Percentiles rank a stretch among this genome's conserved stretches.
These are phyloP conservation scores for Aureobasidium melanogenum DNA, from an alignment of 2,329 filamentous ascomycete genomes.

Conservation along the genomic window DNA sequence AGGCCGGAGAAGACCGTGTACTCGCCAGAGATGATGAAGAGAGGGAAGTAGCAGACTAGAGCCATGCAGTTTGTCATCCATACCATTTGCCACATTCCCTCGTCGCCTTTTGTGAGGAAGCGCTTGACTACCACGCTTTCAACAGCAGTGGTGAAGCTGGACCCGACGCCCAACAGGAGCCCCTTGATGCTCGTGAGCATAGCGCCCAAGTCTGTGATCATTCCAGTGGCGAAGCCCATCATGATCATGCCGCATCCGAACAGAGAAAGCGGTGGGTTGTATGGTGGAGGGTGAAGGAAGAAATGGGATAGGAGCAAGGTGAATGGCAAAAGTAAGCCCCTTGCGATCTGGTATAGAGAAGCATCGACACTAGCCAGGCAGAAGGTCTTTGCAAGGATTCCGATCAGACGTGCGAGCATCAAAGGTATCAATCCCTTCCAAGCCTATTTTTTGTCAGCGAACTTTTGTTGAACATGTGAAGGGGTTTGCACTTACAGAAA, in stretches of 20 bases:
- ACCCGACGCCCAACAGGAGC: slow-evolving; percentile 6
- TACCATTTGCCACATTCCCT: slow-evolving; percentile 12
- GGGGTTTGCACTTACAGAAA: neutral
- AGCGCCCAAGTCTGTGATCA: slow-evolving; percentile 6
- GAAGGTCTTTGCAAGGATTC: slow-evolving; percentile 8
- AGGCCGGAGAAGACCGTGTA: neutral
- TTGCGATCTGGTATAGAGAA: slow-evolving; percentile 7
- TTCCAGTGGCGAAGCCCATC: slow-evolving; percentile 6
- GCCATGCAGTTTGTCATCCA: slow-evolving; percentile 11
- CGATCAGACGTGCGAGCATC: slow-evolving; percentile 3
- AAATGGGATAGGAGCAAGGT: slow-evolving; percentile 3
- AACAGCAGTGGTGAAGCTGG: slow-evolving; percentile 10
- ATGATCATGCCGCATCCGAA: slow-evolving; percentile 8
- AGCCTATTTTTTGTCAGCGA: neutral
- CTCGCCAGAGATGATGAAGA: slow-evolving; percentile 10
- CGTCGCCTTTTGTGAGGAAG: slow-evolving; percentile 8
- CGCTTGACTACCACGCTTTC: slow-evolving; percentile 9
- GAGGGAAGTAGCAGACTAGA: slow-evolving; percentile 3
- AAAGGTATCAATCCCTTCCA: slow-evolving; percentile 4
- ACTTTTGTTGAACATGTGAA: no score
- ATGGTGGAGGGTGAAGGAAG: slow-evolving; percentile 4
- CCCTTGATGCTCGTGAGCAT: slow-evolving; percentile 11
- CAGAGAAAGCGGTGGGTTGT: slow-evolving; percentile 6
- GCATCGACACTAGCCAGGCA: slow-evolving; percentile 8
- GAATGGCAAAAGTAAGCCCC: slow-evolving; percentile 4